phyloP scores from a whole-genome alignment of 1,139 yeast genomes.

The Saccharomyces hybrid region DNA sequence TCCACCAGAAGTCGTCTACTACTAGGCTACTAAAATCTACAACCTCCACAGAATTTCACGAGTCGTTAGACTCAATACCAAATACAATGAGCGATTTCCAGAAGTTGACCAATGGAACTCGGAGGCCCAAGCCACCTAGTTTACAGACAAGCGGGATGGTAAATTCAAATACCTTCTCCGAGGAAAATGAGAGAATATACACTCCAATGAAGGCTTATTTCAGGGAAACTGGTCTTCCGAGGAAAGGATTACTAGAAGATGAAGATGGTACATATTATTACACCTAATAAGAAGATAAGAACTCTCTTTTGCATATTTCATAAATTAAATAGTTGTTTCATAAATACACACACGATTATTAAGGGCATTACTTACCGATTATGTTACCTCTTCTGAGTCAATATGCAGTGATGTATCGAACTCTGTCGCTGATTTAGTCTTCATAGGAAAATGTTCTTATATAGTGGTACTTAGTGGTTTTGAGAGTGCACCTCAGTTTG shows the following conservation, averaged over 20 bases:
- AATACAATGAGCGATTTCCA: not conserved
- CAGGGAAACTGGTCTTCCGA: conserved; percentile 3
- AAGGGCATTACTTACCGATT: too few relatives aligned
- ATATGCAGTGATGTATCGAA: too few relatives aligned
- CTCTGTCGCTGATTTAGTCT: too few relatives aligned
- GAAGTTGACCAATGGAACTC: not conserved
- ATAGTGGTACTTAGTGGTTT: too few relatives aligned
- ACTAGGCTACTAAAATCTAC: not conserved
- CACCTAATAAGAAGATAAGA: not conserved
- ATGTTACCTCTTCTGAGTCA: too few relatives aligned
- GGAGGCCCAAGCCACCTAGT: not conserved
- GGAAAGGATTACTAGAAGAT: conserved; percentile 14
- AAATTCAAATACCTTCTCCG: not conserved
- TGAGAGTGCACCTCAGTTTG: too few relatives aligned
- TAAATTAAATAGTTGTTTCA: not conserved
- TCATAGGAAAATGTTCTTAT: too few relatives aligned
- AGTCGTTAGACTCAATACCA: not conserved
- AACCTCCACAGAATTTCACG: not conserved
- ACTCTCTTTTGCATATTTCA: not conserved
- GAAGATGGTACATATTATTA: conserved; percentile 11
- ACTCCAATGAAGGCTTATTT: conserved; percentile 18
- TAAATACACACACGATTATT: too few relatives aligned
- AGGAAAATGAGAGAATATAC: conserved; percentile 6
- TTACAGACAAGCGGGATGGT: not conserved
- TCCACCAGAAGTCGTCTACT: not conserved